These are phyloP conservation scores for Aspergillus sclerotioniger DNA, from an alignment of 495 filamentous ascomycete genomes.

Conservation along the genomic window DNA sequence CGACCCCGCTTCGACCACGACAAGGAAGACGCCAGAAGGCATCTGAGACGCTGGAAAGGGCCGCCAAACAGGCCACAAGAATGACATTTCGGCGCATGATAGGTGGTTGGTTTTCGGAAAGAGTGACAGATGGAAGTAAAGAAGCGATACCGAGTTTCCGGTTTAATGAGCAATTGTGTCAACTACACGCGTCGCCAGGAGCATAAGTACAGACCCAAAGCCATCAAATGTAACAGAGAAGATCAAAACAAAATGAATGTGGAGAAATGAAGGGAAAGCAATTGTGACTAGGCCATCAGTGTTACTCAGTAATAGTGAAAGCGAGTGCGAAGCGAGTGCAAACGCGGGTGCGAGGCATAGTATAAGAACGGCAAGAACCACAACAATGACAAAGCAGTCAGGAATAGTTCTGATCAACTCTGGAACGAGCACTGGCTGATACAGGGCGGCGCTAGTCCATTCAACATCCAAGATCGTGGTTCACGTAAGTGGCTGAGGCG, in stretches of 20 bases:
- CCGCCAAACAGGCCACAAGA: slow-evolving; percentile 30
- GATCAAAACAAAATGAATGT: background rate
- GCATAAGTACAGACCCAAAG: slow-evolving; percentile 18
- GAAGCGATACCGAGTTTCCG: slow-evolving; percentile 17
- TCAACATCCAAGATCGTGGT: slow-evolving; percentile 6
- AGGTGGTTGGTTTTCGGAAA: background rate
- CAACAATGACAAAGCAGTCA: slow-evolving; percentile 16
- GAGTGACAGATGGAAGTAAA: slow-evolving; percentile 8
- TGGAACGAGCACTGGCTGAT: background rate
- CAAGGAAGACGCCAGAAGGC: slow-evolving; percentile 93
- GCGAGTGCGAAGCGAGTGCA: background rate
- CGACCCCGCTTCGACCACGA: slow-evolving; percentile 60
- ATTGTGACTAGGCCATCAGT: background rate
- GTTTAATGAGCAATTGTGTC: slow-evolving; percentile 15
- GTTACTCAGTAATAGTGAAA: background rate
- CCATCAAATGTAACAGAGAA: background rate
- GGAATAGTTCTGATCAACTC: background rate
- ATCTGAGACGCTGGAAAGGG: slow-evolving; percentile 39
- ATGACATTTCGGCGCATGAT: slow-evolving; percentile 22
- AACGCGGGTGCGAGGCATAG: slow-evolving; percentile 7
- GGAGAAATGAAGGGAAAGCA: background rate
- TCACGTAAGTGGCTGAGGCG: slow-evolving; percentile 13
- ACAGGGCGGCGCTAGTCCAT: background rate
- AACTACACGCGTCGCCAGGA: slow-evolving; percentile 20
- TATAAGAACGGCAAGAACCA: slow-evolving; percentile 13